A percentile compares a stretch with the other conserved stretches of the same genome.
These are phyloP conservation scores for Debaryomyces tyrocola DNA, from an alignment of 805 yeast species.

Conservation along the genomic window DNA sequence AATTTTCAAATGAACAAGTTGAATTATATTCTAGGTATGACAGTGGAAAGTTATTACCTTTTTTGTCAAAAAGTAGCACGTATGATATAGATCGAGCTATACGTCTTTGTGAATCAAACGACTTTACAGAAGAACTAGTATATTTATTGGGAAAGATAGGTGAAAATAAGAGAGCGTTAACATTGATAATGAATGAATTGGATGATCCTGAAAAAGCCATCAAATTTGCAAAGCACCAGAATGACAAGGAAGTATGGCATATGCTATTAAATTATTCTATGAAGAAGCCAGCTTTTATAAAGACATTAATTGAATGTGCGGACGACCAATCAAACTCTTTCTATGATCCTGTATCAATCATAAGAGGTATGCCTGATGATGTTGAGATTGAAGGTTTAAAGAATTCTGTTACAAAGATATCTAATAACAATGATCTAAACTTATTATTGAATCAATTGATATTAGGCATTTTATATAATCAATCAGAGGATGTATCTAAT, in stretches of 20 bases:
- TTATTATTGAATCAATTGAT: conserved; percentile 56
- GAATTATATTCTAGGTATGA: conserved; percentile 64
- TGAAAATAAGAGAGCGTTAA: conserved; percentile 70
- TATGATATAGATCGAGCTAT: conserved; percentile 73
- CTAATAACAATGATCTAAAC: conserved; percentile 59
- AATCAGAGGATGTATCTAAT: conserved; percentile 28
- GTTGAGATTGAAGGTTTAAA: conserved; percentile 67
- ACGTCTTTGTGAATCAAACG: conserved; percentile 54
- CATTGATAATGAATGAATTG: conserved; percentile 71
- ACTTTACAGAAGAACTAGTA: conserved; percentile 69
- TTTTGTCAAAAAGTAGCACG: conserved; percentile 57
- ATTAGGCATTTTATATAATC: conserved; percentile 31
- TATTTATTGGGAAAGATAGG: conserved; percentile 83
- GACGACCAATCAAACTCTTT: conserved; percentile 49
- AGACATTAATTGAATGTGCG: conserved; percentile 67
- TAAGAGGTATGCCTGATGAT: conserved; percentile 61
- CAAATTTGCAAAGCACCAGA: conserved; percentile 64
- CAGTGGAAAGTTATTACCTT: conserved; percentile 53
- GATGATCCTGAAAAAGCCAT: conserved; percentile 82
- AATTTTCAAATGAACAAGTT: conserved; percentile 68
- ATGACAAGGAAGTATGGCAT: conserved; percentile 80
- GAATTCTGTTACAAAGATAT: conserved; percentile 57
- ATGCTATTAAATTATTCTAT: conserved; percentile 69
- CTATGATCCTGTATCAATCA: conserved; percentile 66
- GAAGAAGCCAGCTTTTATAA: conserved; percentile 72